Evolutionary conservation across 495 filamentous ascomycete species (phyloP).

Genomic region (Penicillium manginii): DNA sequence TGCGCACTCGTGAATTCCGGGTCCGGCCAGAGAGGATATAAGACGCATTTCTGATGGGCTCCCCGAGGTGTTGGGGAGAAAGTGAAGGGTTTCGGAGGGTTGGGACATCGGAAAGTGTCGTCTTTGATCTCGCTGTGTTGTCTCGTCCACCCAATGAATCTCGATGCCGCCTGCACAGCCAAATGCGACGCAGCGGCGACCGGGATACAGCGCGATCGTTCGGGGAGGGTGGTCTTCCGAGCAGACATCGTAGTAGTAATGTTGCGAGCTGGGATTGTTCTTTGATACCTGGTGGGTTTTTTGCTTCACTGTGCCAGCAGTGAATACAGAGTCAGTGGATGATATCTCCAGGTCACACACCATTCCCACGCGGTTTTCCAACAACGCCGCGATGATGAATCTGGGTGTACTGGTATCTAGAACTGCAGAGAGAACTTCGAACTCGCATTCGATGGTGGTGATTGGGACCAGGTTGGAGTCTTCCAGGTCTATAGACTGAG

Average conservation of each 20-base stretch:
- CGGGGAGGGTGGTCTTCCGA: constrained; percentile 67
- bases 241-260: constrained; percentile 62
- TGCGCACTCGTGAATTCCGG: constrained; percentile 39
- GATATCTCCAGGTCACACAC: constrained; percentile 56
- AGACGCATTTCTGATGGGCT: constrained; percentile 56
- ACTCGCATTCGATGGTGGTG: constrained; percentile 61
- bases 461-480: constrained; percentile 46
- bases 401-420: constrained; percentile 64
- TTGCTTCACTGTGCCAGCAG: constrained; percentile 12
- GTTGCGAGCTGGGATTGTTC: constrained; percentile 30
- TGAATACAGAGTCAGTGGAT: background rate
- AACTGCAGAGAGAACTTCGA: constrained; percentile 60
- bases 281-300: constrained; percentile 22
- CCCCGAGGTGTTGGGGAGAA: constrained; percentile 60
- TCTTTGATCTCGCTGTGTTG: constrained; percentile 60
- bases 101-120: constrained; percentile 69
- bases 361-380: constrained; percentile 65
- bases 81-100: constrained; percentile 68
- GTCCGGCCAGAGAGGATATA: constrained; percentile 67
- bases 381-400: constrained; percentile 63
- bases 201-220: constrained; percentile 70
- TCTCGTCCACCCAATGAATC: constrained; percentile 71
- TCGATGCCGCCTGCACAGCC: constrained; percentile 71
- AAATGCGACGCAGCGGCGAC: constrained; percentile 70
- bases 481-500: constrained; percentile 13